Base-by-base conservation (phyloP, 192 early-diverging fungal genomes). In the Coemansia erecta region DNA sequence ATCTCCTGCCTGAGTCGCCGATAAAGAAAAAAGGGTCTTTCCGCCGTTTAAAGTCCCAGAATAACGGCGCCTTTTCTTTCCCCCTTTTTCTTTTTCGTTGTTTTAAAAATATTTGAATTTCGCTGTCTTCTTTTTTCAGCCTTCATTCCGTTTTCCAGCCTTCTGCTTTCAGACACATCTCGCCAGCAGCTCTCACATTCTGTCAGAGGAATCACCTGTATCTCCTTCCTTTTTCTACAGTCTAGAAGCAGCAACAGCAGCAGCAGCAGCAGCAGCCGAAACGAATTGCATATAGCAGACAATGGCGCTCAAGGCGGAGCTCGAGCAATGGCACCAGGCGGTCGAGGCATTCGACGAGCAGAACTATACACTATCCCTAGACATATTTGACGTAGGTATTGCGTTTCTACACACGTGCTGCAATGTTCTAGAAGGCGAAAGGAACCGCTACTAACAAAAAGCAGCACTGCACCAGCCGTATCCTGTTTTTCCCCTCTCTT, bases 261-360 rank as follows among this genome's bases (percentile, higher is more conserved):
- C 46, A 11, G 28, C 9, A 15, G 21, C 46, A 10, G 10, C 46
- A 23, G 46, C 5, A 37, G 47, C 28, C 21, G 23, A 58, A 58
- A 53, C 42, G 48, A 21, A 50, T 53, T 37, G 0, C 35, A 37
- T 11, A 37, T 37, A 37, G 35, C 35, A 37, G 10, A 50, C 19
- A 48, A 53, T 56, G 58, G 52, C 49, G 24, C 52, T 55, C 17
- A 66, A 91, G 89, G 82, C 82, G 53, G 90, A 95, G 68, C 78
- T 95, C 31, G 86, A 90, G 58, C 87, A 90, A 64, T 95, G 93
- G 93, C 81, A 84, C 63, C 81, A 83, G 47, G 93, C 88, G 7
- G 83, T 88, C 49, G 80, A 81, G 61, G 83, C 85, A 11, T 95
- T 89, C 60, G 93, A 93, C 63, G 73, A 73, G 47, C 81, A 84